phyloP scores from a whole-genome alignment of 228 moss, liverwort and hornwort species.

The Sphagnum magellanicum region DNA sequence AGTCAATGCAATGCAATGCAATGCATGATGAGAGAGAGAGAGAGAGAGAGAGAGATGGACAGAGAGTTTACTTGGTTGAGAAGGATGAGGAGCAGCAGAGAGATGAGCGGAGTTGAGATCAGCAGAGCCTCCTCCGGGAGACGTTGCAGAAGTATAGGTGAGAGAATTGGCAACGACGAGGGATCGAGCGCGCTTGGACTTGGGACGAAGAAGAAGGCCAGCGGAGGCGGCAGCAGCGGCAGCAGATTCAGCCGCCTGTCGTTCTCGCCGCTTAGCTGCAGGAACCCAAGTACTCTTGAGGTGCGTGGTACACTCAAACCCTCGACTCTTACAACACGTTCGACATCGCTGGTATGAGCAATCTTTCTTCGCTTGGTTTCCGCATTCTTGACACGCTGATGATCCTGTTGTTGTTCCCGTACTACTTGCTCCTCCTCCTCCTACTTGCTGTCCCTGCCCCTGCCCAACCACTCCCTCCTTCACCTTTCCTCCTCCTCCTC shows the following conservation, averaged over 20 bases:
- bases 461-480: too few relatives aligned
- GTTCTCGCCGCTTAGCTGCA: conserved; percentile 92
- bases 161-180: conserved; percentile 85
- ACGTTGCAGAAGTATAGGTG: conserved; percentile 87
- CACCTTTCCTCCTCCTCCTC: too few relatives aligned
- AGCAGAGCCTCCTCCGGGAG: conserved; percentile 63
- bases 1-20: too few relatives aligned
- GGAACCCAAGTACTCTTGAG: conserved; percentile 99
- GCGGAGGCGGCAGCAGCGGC: conserved; percentile 68
- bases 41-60: too few relatives aligned
- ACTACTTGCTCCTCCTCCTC: too few relatives aligned
- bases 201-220: conserved; percentile 60
- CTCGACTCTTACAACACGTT: conserved; percentile 96
- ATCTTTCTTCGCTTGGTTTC: conserved; percentile 98
- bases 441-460: too few relatives aligned
- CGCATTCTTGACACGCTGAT: conserved; percentile 91
- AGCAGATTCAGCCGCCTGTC: conserved; percentile 91
- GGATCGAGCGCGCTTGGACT: conserved; percentile 84
- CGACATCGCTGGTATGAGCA: conserved; percentile 85
- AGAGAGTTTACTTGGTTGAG: conserved; percentile 32
- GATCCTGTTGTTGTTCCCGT: conserved; percentile 22
- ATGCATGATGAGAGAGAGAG: too few relatives aligned
- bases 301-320: conserved; percentile 86
- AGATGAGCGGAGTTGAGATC: conserved; percentile 75
- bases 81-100: conserved; percentile 28